Evolutionary conservation across 2,329 filamentous ascomycete species (phyloP).

Genomic region (Scedosporium aurantiacum): DNA sequence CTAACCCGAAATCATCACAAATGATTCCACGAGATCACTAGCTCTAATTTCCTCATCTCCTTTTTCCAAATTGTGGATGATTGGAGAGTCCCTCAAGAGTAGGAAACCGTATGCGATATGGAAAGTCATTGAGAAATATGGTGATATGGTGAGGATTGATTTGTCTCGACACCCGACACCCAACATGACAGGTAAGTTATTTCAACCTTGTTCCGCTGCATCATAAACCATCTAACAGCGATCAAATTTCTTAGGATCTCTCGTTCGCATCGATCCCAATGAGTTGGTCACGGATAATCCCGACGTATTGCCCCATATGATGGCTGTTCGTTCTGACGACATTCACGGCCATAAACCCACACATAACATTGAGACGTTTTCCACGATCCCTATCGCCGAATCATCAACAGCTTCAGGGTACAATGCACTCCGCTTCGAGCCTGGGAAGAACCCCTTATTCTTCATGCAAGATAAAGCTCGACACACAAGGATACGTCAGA

Average conservation of each 20-base stretch:
- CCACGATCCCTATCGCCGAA: neutral
- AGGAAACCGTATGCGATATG: neutral
- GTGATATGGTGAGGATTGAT: neutral
- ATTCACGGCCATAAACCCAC: neutral
- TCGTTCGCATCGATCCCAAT: conserved; percentile 31
- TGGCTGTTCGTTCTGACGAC: conserved; percentile 19
- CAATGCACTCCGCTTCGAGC: conserved; percentile 11
- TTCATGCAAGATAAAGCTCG: conserved; percentile 35
- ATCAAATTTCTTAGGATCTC: conserved; percentile 7
- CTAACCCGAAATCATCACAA: too few species aligned
- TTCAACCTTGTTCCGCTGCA: too few species aligned
- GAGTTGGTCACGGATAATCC: conserved; percentile 37
- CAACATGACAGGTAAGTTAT: too few species aligned
- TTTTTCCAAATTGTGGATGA: conserved; percentile 16
- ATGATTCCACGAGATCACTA: too few species aligned
- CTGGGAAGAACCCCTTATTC: conserved; percentile 25
- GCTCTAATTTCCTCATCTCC: conserved; percentile 1
- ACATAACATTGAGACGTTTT: neutral
- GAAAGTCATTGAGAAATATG: neutral
- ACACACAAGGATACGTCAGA: conserved; percentile 33
- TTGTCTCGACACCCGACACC: too few species aligned
- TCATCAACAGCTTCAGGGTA: neutral
- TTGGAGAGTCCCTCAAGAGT: neutral
- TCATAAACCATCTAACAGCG: neutral
- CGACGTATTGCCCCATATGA: conserved; percentile 33